phyloP scores from a whole-genome alignment of 306 rosid species.

The Lathyrus sativus region DNA sequence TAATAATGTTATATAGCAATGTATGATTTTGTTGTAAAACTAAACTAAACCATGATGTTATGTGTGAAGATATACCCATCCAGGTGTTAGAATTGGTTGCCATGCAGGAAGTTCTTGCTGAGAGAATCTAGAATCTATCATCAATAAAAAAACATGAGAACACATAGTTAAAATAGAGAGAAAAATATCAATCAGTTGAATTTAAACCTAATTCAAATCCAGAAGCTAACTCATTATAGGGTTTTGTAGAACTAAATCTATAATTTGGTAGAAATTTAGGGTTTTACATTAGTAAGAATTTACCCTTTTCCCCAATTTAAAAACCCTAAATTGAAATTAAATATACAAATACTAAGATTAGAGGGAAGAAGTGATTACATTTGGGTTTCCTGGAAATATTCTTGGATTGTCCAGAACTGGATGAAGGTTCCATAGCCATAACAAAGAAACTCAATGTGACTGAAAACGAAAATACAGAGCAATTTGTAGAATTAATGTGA shows the following conservation, averaged over 20 bases:
- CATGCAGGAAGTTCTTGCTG: constrained; percentile 97
- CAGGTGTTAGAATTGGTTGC: constrained; percentile 89
- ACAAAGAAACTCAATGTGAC: constrained; percentile 30
- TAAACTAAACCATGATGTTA: background rate
- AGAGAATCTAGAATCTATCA: constrained; percentile 77
- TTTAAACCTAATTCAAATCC: background rate
- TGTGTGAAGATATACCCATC: constrained; percentile 58
- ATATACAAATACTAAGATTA: background rate
- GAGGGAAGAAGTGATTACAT: constrained; percentile 33
- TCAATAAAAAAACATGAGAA: constrained; percentile 19
- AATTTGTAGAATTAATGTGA: constrained; percentile 19
- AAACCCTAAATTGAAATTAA: background rate
- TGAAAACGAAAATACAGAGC: background rate
- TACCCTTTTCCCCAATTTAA: background rate
- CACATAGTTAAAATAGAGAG: background rate
- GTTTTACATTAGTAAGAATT: background rate
- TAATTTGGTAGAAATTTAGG: background rate
- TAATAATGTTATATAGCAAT: background rate
- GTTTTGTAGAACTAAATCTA: background rate
- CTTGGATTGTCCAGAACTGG: constrained; percentile 43
- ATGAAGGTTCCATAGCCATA: constrained; percentile 37
- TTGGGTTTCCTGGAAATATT: constrained; percentile 40
- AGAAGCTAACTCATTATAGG: background rate
- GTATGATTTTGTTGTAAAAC: constrained; percentile 12
- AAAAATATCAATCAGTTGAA: background rate